Percentiles rank a stretch among this genome's conserved stretches.
phyloP scores from a whole-genome alignment of 495 filamentous ascomycete genomes.

The Neurospora sp. region DNA sequence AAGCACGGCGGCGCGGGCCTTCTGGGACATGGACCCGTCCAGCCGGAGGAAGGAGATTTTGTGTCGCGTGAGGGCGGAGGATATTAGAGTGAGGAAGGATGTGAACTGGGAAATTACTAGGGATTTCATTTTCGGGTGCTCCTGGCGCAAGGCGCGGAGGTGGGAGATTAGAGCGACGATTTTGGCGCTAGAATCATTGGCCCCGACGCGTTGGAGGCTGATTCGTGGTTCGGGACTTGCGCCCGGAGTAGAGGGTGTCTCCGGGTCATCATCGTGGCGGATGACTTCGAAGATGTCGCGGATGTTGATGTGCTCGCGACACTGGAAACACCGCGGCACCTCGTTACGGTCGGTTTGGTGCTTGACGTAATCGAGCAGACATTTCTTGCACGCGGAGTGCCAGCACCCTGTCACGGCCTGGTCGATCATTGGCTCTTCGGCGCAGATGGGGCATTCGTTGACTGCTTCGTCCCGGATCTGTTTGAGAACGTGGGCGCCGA shows the following conservation, averaged over 20 bases:
- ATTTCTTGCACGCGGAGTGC: conserved; percentile 93
- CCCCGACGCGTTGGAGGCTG: conserved; percentile 68
- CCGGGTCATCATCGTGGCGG: conserved; percentile 35
- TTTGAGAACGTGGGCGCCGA: conserved; percentile 74
- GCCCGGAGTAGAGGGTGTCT: conserved; percentile 20
- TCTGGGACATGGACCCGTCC: conserved; percentile 84
- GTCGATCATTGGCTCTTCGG: conserved; percentile 88
- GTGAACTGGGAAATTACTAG: conserved; percentile 97
- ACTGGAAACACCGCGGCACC: conserved; percentile 75
- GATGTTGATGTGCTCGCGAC: conserved; percentile 69
- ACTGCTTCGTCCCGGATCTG: conserved; percentile 84
- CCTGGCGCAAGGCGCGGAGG: conserved; percentile 53
- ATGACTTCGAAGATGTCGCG: conserved; percentile 89
- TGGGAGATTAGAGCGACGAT: conserved; percentile 68
- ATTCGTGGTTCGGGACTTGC: conserved; percentile 43
- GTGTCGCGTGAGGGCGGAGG: conserved; percentile 58
- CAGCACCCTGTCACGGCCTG: conserved; percentile 92
- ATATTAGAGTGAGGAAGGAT: conserved; percentile 85
- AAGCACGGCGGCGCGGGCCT: conserved; percentile 66
- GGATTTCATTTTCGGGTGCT: conserved; percentile 62
- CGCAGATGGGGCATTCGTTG: conserved; percentile 89
- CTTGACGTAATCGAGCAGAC: conserved; percentile 72
- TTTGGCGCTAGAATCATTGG: conserved; percentile 71
- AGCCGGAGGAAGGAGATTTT: conserved; percentile 75
- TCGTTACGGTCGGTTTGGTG: conserved; percentile 71